Evolutionary conservation across 768 basidiomycete species (phyloP), one percentile per base, ranked within the genome.

Genomic region (Mycena epipterygia): DNA sequence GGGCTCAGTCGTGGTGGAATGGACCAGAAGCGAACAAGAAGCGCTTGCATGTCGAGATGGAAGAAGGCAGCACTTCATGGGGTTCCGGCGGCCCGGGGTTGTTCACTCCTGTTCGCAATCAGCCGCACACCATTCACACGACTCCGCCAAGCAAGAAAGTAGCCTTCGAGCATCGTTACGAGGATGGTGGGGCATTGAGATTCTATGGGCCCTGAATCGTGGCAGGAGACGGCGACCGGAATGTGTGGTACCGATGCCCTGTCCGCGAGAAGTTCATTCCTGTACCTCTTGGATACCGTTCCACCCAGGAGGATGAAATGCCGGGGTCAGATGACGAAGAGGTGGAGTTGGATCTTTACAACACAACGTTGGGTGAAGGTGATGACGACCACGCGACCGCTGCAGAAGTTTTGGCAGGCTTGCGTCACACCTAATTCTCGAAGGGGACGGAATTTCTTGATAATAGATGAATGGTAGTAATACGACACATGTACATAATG

Each of bases 201-300:
- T 57, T 65, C 44, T 65, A 46, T 19, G 64, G 64, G 30, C 64
- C 64, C 9, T 30, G 44, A 4, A 56, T 65, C 35, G 23, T 23
- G 0, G 12, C 27, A 11, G 63, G 63, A 39, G 7, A 11, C 12
- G 51, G 51, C 13, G 51, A 41, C 17, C 30, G 25, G 16, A 33
- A 41, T 12, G 25, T 64, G 2, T 64, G 30, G 27, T 64, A 56
- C 41, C 21, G 29, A 2, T 55, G 53, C 53, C 63, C 53, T 3
- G n/a, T 55, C 16, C 39, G 23, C 12, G 6, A 35, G 0, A 46
- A 23, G 7, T 64, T 64, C 23, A 41, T 55, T 19, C 41, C 63
- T 11, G 25, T 64, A 11, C 63, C 63, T 17, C 63, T 42, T 8
- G 63, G 63, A n/a, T 64, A 64, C 42, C 63, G 53, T 30, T 42